Conservation (phyloP, 2,329 filamentous ascomycete species). For the Cucurbitaria berberidis region DNA sequence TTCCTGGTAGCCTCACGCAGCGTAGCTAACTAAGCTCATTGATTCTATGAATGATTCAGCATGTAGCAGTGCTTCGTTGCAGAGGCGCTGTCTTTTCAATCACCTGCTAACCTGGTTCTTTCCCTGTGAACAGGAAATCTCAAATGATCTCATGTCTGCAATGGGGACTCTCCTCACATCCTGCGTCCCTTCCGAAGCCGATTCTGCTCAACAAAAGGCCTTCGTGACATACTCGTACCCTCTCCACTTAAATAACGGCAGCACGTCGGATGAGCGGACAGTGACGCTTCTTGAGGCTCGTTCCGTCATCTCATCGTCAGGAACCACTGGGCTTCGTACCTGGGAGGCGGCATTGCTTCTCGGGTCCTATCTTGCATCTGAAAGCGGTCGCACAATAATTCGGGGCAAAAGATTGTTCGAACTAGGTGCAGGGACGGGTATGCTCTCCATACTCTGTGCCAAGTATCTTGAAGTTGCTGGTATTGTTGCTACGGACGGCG, state of each 20-base stretch:
- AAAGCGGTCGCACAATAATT: constrained; percentile 56
- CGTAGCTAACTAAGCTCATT: neutral
- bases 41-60: neutral
- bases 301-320: constrained; percentile 70
- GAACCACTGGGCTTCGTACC: constrained; percentile 77
- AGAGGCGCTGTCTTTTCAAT: constrained; percentile 1
- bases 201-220: constrained; percentile 72
- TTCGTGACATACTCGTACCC: constrained; percentile 72
- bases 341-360: constrained; percentile 83
- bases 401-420: constrained; percentile 68
- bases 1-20: constrained; percentile 3
- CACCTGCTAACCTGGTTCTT: constrained; percentile 30
- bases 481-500: constrained; percentile 75
- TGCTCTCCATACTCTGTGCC: constrained; percentile 75
- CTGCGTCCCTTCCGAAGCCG: constrained; percentile 67
- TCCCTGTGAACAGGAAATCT: constrained; percentile 70
- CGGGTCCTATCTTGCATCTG: constrained; percentile 66
- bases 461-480: constrained; percentile 66
- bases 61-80: neutral
- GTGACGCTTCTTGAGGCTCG: constrained; percentile 74
- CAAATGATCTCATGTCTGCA: constrained; percentile 75
- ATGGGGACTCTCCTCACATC: constrained; percentile 70
- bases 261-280: constrained; percentile 28
- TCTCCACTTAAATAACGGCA: constrained; percentile 22
- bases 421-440: constrained; percentile 77